Evolutionary conservation across 2,329 filamentous ascomycete genomes (phyloP), one percentile per base, ranked within the genome.

Genomic region (Aquanectria penicillioides): DNA sequence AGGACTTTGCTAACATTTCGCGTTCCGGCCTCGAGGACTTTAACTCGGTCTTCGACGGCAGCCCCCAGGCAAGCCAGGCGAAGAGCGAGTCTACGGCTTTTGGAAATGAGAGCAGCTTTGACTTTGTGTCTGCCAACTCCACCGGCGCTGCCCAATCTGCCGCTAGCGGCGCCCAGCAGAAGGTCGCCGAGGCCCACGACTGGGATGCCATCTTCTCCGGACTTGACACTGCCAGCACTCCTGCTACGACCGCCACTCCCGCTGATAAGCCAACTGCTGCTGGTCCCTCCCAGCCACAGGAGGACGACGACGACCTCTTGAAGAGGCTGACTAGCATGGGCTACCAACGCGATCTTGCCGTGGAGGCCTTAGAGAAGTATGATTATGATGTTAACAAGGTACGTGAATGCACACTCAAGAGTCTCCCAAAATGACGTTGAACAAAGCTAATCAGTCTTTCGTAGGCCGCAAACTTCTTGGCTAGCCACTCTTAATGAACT

Each of bases 351-450:
- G 80, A 82, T 7, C 88, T 92, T 47, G 91, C 93, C 13, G 79
- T 97, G 29, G 82, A 83, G 46, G 94, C 95, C 20, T 79, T 98
- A 73, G 94, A 98, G 81, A 94, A 94, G 75, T 97, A 91, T 74
- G 93, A 98, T 78, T 97, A 98, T 78, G 95, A 97, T 75, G 84
- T 97, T 73, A 93, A 97, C 77, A 93, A 92, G 86, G 94, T 97
- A 79, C 79, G 88, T 44, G 33, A 11, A 43, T 18, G 26, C 13
- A 31, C 9, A n/a, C 18, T 9, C 25, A n/a, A 7, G 33, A 18
- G 4, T 12, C 9, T 15, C 6, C 17, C 5, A 11, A 4, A 28
- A n/a, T 13, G 11, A 31, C 7, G 12, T 15, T 26, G 9, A 43
- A 46, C 9, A 11, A 28, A 48, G 22, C 68, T 71, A 59, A 72